These are phyloP conservation scores for Leishmania tropica DNA, from an alignment of 208 protist species.

Conservation along the genomic window DNA sequence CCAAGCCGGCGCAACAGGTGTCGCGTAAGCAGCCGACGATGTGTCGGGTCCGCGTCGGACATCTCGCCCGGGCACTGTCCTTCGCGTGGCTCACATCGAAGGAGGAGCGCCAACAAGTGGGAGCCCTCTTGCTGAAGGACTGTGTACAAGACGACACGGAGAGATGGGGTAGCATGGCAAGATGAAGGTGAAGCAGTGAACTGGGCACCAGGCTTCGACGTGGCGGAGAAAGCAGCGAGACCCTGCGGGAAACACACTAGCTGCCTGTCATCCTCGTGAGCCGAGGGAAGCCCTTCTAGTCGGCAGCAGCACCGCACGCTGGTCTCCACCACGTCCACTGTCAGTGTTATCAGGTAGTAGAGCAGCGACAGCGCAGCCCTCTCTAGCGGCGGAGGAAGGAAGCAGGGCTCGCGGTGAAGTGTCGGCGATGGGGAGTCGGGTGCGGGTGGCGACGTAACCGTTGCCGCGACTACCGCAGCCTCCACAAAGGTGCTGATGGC, in stretches of 20 bases:
- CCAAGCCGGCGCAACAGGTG: conserved; percentile 21
- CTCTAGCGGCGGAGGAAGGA: not conserved
- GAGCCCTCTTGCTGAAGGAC: conserved; percentile 26
- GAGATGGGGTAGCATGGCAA: too few species aligned
- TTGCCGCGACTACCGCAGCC: not conserved
- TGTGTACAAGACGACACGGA: not conserved
- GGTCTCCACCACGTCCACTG: conserved; percentile 4
- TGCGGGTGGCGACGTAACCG: not conserved
- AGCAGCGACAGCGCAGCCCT: conserved; percentile 3
- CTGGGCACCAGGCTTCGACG: not conserved
- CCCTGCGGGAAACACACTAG: not conserved
- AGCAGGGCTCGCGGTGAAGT: not conserved
- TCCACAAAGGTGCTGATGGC: conserved; percentile 25
- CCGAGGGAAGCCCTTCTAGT: not conserved
- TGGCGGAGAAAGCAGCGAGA: not conserved
- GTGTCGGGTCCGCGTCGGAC: not conserved
- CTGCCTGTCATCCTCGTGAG: not conserved
- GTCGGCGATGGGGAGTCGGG: not conserved
- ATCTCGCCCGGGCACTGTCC: not conserved
- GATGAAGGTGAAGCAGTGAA: not conserved
- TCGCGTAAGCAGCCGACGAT: conserved; percentile 14
- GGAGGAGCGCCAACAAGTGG: conserved; percentile 14
- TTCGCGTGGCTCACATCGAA: not conserved
- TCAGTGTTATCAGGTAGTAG: conserved; percentile 1
- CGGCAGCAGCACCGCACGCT: not conserved